Conservation (phyloP, 192 early-diverging fungal genomes). For the Backusella luteola region DNA sequence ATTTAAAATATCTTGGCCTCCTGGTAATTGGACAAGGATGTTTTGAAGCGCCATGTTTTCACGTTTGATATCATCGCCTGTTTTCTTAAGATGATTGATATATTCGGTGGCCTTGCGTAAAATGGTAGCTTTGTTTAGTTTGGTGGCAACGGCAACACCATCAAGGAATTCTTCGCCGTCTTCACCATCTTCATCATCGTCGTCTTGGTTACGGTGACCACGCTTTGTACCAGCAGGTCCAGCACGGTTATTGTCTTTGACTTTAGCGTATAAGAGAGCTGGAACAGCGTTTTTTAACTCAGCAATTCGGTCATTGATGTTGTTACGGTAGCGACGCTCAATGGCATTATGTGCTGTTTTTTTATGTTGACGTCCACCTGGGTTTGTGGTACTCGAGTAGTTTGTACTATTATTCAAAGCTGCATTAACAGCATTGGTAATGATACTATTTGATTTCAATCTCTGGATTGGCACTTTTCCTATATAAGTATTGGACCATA, state of each 20-base stretch:
- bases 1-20: conserved; percentile 38
- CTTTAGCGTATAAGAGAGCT: conserved; percentile 62
- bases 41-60: conserved; percentile 47
- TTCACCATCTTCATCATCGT: conserved; percentile 53
- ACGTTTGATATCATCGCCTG: conserved; percentile 36
- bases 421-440: conserved; percentile 30
- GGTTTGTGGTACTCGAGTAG: conserved; percentile 3
- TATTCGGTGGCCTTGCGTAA: conserved; percentile 91
- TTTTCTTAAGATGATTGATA: conserved; percentile 60
- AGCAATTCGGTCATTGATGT: conserved; percentile 93
- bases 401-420: conserved; percentile 10
- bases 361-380: conserved; percentile 61
- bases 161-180: conserved; percentile 66
- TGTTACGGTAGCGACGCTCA: conserved; percentile 92
- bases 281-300: conserved; percentile 87
- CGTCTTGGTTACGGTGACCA: conserved; percentile 18
- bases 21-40: conserved; percentile 45
- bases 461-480: conserved; percentile 50
- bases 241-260: conserved; percentile 43
- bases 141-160: conserved; percentile 81
- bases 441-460: conserved; percentile 35
- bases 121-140: conserved; percentile 94
- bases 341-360: conserved; percentile 96
- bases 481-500: neutral
- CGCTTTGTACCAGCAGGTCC: conserved; percentile 13